These are phyloP conservation scores for Monilinia aucupariae DNA, from an alignment of 2,329 filamentous ascomycete genomes.

Conservation along the genomic window DNA sequence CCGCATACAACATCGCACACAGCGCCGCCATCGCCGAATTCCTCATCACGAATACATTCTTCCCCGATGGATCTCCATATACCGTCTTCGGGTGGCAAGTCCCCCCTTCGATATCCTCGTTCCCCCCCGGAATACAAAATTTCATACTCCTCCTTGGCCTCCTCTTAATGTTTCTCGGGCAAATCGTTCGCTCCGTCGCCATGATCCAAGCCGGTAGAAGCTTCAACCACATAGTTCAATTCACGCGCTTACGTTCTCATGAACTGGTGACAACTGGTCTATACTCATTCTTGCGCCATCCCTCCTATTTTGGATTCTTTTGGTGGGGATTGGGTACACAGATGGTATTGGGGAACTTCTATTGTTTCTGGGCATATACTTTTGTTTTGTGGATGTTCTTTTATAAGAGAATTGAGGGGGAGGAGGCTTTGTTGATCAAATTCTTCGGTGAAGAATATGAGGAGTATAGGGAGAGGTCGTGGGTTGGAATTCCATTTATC, in stretches of 20 bases:
- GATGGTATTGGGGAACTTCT: slow-evolving; percentile 74
- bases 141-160: slow-evolving; percentile 51
- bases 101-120: slow-evolving; percentile 8
- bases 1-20: slow-evolving; percentile 79
- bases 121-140: slow-evolving; percentile 32
- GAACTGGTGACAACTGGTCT: slow-evolving; percentile 77
- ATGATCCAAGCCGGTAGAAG: slow-evolving; percentile 86
- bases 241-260: slow-evolving; percentile 62
- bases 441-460: slow-evolving; percentile 86
- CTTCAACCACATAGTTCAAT: slow-evolving; percentile 86
- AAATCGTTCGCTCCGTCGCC: slow-evolving; percentile 69
- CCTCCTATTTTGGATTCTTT: slow-evolving; percentile 96
- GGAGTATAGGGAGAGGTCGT: slow-evolving; percentile 63
- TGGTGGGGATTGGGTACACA: slow-evolving; percentile 98
- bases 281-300: slow-evolving; percentile 73
- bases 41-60: slow-evolving; percentile 52
- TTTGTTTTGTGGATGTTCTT: slow-evolving; percentile 85
- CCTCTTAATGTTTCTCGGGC: slow-evolving; percentile 60
- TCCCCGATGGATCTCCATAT: slow-evolving; percentile 38
- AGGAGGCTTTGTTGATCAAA: slow-evolving; percentile 69
- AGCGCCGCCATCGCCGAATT: slow-evolving; percentile 68
- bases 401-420: slow-evolving; percentile 62
- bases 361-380: slow-evolving; percentile 71
- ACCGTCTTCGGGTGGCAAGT: background rate
- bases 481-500: slow-evolving; percentile 78